Base-by-base conservation (phyloP, 2,329 filamentous ascomycete species). In the Cladophialophora immunda region DNA sequence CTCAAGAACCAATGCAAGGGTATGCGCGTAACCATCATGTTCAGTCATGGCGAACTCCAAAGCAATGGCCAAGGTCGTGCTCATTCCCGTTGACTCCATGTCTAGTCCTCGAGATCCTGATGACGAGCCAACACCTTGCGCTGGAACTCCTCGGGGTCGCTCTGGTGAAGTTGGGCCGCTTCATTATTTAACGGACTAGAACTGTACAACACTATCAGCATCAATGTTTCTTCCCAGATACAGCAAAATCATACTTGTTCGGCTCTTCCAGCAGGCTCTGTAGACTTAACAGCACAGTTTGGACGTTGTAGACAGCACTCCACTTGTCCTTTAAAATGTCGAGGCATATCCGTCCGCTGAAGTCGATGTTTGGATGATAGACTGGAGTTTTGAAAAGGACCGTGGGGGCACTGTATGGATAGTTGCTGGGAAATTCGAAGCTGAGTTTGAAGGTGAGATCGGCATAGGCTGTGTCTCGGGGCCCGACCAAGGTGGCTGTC, bases 271-370 rank as follows among this genome's bases (percentile, higher is more conserved):
- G 86, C 76, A 99, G 83, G 80, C 94, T 97, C 82, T 99, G 95
- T 80, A 99, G 81, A 74, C 94, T 98, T 75, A 99, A 80, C 63
- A 99, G 84, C 55, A 99, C 92, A 55, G 91, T 97, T 80, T 96
- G 92, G 69, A 97, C 93, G 77, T 98, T 98, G 86, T 97, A 96
- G 52, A 96, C 94, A 19, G 95, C 93, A 67, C 93, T 97, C 95
- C 95, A 99, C 83, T 97, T 97, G 80, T 98, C 95, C 86, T 97
- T 98, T 71, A 99, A 85, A 73, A 99, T 99, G 77, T 99, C 96
- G 68, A 99, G 86, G 79, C 95, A 99, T 80, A 99, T 99, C 64
- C 95, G 88, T 47, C 95, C 95, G 3, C 92, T 94, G 83, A 99
- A 97, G 82, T 99, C 95, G 74, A 99, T 92, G 75, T 99, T 99